A percentile compares a stretch with the other conserved stretches of the same genome.
Evolutionary conservation across 1,284 basidiomycete species (phyloP).

Genomic region (Fistulinella cinereoalba): DNA sequence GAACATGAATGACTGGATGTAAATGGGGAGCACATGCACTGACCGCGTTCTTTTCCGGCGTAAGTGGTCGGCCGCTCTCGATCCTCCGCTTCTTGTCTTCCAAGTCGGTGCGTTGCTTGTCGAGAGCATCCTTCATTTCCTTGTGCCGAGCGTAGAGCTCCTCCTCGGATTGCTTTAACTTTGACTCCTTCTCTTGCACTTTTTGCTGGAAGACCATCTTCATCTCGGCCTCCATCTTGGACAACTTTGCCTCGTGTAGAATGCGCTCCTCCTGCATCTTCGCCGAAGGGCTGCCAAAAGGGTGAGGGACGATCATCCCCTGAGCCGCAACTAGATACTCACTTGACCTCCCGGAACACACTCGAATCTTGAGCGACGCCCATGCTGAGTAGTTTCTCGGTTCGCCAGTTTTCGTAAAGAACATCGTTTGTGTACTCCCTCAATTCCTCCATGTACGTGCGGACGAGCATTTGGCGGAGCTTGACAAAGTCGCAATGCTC

Average conservation of each 20-base stretch:
- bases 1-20: conserved; percentile 2
- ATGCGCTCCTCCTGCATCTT: conserved; percentile 94
- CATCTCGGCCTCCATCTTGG: conserved; percentile 99
- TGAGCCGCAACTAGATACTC: conserved; percentile 35
- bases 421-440: conserved; percentile 92
- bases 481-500: conserved; percentile 98
- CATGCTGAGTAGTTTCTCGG: conserved; percentile 92
- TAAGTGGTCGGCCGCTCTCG: conserved; percentile 91
- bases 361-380: conserved; percentile 94
- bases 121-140: conserved; percentile 98
- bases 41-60: conserved; percentile 86
- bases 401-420: conserved; percentile 95
- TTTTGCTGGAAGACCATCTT: conserved; percentile 99
- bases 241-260: conserved; percentile 90
- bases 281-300: conserved; percentile 74
- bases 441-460: conserved; percentile 98
- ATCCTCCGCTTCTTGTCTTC: conserved; percentile 98
- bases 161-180: conserved; percentile 97
- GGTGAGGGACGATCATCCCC: conserved; percentile 8
- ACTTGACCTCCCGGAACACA: conserved; percentile 99
- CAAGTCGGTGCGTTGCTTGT: conserved; percentile 93
- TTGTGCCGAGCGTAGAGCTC: conserved; percentile 96
- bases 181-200: conserved; percentile 96
- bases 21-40: conserved; percentile 29
- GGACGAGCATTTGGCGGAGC: conserved; percentile 95